Conservation (phyloP, 1,284 basidiomycete genomes). For the Pterulicium gracile region DNA sequence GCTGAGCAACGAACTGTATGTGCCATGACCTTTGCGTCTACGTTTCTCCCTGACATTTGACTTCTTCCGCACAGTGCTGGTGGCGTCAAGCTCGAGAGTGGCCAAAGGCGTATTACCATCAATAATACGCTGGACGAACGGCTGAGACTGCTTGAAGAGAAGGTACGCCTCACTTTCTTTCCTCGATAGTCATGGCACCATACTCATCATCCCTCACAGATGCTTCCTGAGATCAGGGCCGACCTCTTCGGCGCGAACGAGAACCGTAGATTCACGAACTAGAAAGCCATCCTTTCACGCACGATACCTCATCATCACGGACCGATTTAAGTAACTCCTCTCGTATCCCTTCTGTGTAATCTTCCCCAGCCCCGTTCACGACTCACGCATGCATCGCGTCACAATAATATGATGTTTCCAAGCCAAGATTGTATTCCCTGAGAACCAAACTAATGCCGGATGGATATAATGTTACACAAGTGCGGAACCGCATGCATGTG, state of each 20-base stretch:
- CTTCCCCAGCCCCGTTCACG: too few species aligned
- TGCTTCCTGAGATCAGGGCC: constrained; percentile 84
- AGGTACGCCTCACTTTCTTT: constrained; percentile 39
- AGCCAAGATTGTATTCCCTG: too few species aligned
- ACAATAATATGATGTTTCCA: too few species aligned
- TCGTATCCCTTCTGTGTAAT: background rate
- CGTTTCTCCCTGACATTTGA: too few species aligned
- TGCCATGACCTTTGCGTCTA: constrained; percentile 10
- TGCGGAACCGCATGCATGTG: too few species aligned
- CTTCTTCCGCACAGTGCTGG: constrained; percentile 52
- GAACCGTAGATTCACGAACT: constrained; percentile 82
- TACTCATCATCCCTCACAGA: constrained; percentile 32
- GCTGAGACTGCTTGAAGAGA: constrained; percentile 77
- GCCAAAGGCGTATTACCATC: constrained; percentile 69
- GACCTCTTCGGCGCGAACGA: constrained; percentile 80
- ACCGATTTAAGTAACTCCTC: background rate
- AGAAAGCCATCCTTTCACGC: background rate
- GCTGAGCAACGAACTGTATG: constrained; percentile 66
- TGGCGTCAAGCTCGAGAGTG: constrained; percentile 70
- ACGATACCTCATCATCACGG: background rate
- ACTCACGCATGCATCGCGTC: too few species aligned
- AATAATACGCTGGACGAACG: constrained; percentile 91
- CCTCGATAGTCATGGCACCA: background rate
- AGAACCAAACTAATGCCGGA: too few species aligned
- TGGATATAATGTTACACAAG: too few species aligned